Evolutionary conservation across 2,329 filamentous ascomycete species (phyloP), one percentile per base, ranked within the genome.

Genomic region (Talaromyces verruculosus): DNA sequence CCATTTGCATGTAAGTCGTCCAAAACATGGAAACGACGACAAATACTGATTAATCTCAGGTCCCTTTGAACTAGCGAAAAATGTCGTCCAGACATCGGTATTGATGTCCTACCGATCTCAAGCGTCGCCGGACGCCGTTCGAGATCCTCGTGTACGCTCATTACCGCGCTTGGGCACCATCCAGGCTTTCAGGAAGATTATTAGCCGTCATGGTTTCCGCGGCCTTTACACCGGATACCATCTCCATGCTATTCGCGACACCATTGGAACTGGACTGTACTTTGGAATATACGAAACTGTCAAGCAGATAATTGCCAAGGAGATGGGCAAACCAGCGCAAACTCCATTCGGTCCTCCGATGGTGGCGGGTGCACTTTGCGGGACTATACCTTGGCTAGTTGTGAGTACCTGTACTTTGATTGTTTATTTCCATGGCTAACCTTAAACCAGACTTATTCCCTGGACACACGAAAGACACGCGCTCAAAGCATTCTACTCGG

Each of bases 391-490:
- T 8, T 83, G 81, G 81, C 75, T 81, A 33, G 79, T 79, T 60
- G 80, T 82, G 77, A 71, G 79, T 41, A 55, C 7, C 17, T 49
- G 7, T 6, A 22, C 11, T 39, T n/a, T 22, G 22, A 25, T 37
- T 30, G 13, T 19, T 37, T 19, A n/a, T 19, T 17, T 5, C 19
- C 28, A 37, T 62, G 30, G 39, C 57, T 68, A n/a, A 67, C 51
- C 30, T 33, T 30, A 10, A 28, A 11, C 33, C 58, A 82, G 80
- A 83, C 81, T 3, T 83, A 83, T 67, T 79, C 80, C 0, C 76
- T 83, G 11, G 81, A 83, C 67, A 82, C 81, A 2, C 78, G 79
- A 66, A 83, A 83, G 70, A 83, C 81, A n/a, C 81, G 80, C 17
- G 79, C 79, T 0, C 81, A 83, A 69, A 82, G 80, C 62, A 77